Base-by-base conservation (phyloP, 352 stramenopile genomes). In the Phytophthora fragariae region DNA sequence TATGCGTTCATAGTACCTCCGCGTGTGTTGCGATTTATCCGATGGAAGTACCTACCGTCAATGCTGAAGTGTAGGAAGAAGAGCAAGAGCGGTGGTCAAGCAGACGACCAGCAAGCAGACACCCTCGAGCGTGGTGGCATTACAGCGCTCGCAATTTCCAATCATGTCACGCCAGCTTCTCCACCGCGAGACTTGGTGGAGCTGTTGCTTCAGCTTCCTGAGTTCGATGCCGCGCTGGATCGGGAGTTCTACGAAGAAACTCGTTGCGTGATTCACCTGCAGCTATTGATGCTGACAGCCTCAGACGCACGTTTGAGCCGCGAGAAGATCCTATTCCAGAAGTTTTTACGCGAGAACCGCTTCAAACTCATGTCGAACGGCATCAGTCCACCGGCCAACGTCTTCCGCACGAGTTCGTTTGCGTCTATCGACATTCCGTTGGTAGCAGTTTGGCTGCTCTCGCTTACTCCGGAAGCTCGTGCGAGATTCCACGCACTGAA, bases 321-420 rank as follows among this genome's bases (percentile, higher is more conserved):
- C 44, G 90, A 98, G 61, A 95, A 96, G 64, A 95, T 98, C 27
- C 54, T 98, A 39, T 98, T 98, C 64, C 92, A 98, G 63, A 96
- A 98, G 64, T 98, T 98, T 59, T 67, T 98, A 39, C 85, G 93
- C 41, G 94, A 98, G 76, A 98, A 98, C 70, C 86, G 93, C 57
- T 98, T 98, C 81, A 97, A 98, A 75, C 88, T 98, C 73, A 92
- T 98, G 78, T 95, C 92, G 17, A 98, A 97, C 58, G 90, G 92
- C 3, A 97, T 98, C 55, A 93, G 95, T 49, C 92, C 92, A 24
- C 93, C 93, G 1, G 86, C 90, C 19, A 94, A 94, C 55, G 94
- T 98, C 62, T 98, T 98, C 76, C 91, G 86, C 52, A 95, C 88
- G 41, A 92, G 79, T 61, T 97, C 90, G 24, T 97, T 94, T 39